Conservation (phyloP, 2,329 filamentous ascomycete species). For the Sporothrix mexicana region DNA sequence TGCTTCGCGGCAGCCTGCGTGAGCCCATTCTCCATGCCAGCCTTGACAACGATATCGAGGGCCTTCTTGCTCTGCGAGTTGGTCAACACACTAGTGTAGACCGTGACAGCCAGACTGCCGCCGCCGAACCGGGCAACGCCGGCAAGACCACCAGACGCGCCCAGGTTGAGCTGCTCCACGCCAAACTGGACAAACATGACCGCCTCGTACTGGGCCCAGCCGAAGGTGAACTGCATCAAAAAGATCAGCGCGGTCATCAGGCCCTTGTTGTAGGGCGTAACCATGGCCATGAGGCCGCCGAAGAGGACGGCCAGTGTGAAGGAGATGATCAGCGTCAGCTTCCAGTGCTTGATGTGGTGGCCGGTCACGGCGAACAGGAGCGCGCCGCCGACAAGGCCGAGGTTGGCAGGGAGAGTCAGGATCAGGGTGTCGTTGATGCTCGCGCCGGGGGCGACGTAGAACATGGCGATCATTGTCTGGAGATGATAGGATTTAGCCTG, state of each 20-base stretch:
- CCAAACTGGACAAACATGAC: constrained; percentile 57
- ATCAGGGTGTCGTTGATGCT: constrained; percentile 46
- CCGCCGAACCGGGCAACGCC: constrained; percentile 53
- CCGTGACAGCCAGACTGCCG: constrained; percentile 49
- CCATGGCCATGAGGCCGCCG: constrained; percentile 52
- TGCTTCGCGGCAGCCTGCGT: constrained; percentile 42
- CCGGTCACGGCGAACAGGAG: constrained; percentile 51
- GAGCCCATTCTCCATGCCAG: constrained; percentile 46
- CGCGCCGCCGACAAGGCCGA: constrained; percentile 53
- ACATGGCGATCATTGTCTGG: constrained; percentile 53
- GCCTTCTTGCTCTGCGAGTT: constrained; percentile 46
- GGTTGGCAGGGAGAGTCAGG: constrained; percentile 52
- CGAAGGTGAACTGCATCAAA: constrained; percentile 52
- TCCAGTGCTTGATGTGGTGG: constrained; percentile 51
- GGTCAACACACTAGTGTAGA: constrained; percentile 51
- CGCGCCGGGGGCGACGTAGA: constrained; percentile 48
- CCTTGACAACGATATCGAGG: constrained; percentile 44
- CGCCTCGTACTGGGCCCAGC: constrained; percentile 54
- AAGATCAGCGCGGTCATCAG: constrained; percentile 57
- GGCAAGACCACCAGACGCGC: constrained; percentile 51
- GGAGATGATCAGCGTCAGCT: constrained; percentile 53
- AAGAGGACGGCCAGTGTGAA: constrained; percentile 55
- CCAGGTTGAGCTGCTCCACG: constrained; percentile 55
- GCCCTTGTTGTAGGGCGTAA: constrained; percentile 51
- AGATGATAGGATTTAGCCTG: not conserved